Percentiles rank a stretch among this genome's conserved stretches.
phyloP scores from a whole-genome alignment of 257 asterid species.

The Plantago major region DNA sequence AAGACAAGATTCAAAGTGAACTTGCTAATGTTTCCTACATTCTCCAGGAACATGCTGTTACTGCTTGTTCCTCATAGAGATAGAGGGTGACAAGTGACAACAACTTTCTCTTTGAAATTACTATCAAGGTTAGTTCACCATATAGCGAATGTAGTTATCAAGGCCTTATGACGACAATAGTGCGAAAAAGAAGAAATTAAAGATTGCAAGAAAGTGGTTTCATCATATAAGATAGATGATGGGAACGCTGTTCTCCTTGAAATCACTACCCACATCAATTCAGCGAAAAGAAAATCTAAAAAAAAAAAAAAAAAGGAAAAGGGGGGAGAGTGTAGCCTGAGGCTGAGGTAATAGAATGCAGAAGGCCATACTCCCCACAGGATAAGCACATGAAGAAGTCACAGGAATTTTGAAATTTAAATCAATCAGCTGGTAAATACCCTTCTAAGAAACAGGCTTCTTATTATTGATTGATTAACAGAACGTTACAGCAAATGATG shows the following conservation, averaged over 20 bases:
- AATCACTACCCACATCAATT: not conserved
- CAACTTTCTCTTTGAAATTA: not conserved
- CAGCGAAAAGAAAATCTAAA: not conserved
- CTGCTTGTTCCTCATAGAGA: constrained; percentile 2
- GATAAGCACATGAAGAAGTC: not conserved
- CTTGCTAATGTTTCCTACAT: not conserved
- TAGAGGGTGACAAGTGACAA: not conserved
- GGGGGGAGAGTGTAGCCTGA: not conserved
- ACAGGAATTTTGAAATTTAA: not conserved
- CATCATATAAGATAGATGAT: too few relatives aligned
- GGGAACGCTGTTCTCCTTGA: too few relatives aligned
- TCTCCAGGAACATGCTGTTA: constrained; percentile 9
- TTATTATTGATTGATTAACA: not conserved
- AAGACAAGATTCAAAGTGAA: not conserved
- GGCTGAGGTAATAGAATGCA: not conserved
- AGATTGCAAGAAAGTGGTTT: not conserved
- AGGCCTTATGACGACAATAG: not conserved
- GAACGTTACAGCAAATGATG: too few relatives aligned
- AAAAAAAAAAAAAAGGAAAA: not conserved
- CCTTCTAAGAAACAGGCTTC: not conserved
- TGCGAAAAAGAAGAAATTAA: not conserved
- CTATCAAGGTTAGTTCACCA: not conserved
- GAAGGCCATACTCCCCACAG: not conserved
- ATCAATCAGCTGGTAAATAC: not conserved
- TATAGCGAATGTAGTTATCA: not conserved